phyloP scores from a whole-genome alignment of 2,329 filamentous ascomycete species.

The Colletotrichum limetticola region DNA sequence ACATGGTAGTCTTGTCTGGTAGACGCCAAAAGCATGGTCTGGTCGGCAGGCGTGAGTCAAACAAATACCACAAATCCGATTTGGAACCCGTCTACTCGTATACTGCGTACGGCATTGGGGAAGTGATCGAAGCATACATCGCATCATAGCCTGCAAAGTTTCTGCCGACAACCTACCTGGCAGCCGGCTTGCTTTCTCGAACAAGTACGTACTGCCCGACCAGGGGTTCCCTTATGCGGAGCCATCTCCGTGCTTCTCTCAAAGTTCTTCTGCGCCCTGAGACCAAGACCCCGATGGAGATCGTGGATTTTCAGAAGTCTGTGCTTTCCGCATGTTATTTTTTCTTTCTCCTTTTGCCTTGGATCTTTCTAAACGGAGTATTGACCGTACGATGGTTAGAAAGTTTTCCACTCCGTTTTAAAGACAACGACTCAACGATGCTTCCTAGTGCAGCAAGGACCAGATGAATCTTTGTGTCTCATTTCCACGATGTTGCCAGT shows the following conservation, averaged over 20 bases:
- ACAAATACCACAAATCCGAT: background rate
- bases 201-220: background rate
- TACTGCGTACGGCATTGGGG: background rate
- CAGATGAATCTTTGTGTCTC: background rate
- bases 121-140: constrained; percentile 8
- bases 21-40: constrained; percentile 1
- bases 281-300: constrained; percentile 26
- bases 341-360: background rate
- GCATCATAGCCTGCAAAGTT: background rate
- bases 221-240: constrained; percentile 18
- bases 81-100: background rate
- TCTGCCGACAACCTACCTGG: background rate
- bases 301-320: constrained; percentile 15
- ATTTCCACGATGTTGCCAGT: background rate
- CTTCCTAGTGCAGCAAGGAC: background rate
- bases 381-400: background rate
- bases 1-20: background rate
- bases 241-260: constrained; percentile 19
- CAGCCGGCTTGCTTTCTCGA: background rate
- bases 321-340: constrained; percentile 5
- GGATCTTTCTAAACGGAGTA: background rate
- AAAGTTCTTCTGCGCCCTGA: constrained; percentile 14
- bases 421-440: background rate
- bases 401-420: background rate
- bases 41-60: background rate